Conservation (phyloP, 129 eudicot genomes). For the Rutidosis leptorrhynchoides region DNA sequence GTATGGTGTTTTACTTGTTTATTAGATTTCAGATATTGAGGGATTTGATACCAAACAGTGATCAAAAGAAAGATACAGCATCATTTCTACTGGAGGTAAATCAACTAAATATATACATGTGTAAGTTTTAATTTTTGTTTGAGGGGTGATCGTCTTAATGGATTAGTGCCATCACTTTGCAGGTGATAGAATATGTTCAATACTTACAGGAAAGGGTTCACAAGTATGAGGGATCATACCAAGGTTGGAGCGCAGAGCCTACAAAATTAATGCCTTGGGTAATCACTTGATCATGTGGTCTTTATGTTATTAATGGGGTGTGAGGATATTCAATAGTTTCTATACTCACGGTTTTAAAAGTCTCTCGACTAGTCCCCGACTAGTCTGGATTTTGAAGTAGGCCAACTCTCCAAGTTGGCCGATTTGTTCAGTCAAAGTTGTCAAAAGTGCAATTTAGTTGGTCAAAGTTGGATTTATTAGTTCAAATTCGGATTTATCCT, state of each 20-base stretch:
- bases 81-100: conserved; percentile 80
- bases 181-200: conserved; percentile 93
- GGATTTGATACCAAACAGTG: conserved; percentile 88
- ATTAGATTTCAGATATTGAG: conserved; percentile 81
- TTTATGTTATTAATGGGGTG: not conserved
- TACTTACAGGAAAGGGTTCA: conserved; percentile 79
- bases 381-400: too few species aligned
- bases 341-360: not conserved
- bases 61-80: conserved; percentile 96
- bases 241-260: conserved; percentile 82
- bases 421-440: too few species aligned
- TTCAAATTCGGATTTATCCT: too few species aligned
- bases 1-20: not conserved
- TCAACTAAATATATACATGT: not conserved
- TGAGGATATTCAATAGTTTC: not conserved
- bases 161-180: conserved; percentile 20
- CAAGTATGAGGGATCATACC: conserved; percentile 82
- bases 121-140: not conserved
- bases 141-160: conserved; percentile 11
- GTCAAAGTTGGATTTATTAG: too few species aligned
- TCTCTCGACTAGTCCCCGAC: too few species aligned
- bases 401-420: too few species aligned
- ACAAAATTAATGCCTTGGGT: conserved; percentile 98
- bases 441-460: too few species aligned
- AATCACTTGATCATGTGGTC: conserved; percentile 14